These are phyloP conservation scores for Elongisporangium undulatum DNA, from an alignment of 352 stramenopile species.

Conservation along the genomic window DNA sequence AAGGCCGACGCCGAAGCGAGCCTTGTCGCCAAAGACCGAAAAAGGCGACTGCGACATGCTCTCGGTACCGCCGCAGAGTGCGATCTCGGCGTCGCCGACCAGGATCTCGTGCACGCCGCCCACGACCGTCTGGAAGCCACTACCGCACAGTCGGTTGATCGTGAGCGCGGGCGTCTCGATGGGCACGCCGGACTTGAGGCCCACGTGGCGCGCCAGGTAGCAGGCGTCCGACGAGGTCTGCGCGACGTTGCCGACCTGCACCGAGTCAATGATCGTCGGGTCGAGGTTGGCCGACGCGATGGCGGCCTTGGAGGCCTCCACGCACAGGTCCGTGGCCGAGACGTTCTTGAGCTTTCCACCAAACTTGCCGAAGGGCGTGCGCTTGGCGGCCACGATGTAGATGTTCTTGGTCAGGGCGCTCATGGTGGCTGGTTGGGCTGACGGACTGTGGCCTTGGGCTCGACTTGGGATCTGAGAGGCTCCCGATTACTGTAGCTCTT, in stretches of 20 bases:
- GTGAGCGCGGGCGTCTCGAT: slow-evolving; percentile 92
- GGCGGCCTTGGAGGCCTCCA: slow-evolving; percentile 84
- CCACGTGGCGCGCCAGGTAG: slow-evolving; percentile 96
- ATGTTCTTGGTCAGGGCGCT: slow-evolving; percentile 77
- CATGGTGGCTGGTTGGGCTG: slow-evolving; percentile 18
- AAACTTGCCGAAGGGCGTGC: slow-evolving; percentile 94
- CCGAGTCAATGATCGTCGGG: slow-evolving; percentile 84
- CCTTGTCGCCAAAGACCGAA: slow-evolving; percentile 88
- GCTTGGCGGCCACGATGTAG: slow-evolving; percentile 95
- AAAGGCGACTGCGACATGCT: slow-evolving; percentile 97
- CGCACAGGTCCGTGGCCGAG: slow-evolving; percentile 90
- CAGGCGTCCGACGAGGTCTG: slow-evolving; percentile 91
- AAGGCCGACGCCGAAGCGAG: slow-evolving; percentile 92
- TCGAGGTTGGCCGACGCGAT: slow-evolving; percentile 77
- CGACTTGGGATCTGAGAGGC: slow-evolving; percentile 22
- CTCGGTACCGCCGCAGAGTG: slow-evolving; percentile 88
- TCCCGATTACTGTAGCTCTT: slow-evolving; percentile 1
- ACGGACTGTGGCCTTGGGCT: neutral
- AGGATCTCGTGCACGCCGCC: slow-evolving; percentile 90
- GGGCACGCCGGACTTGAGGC: slow-evolving; percentile 86
- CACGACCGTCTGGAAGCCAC: slow-evolving; percentile 96
- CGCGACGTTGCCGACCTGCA: slow-evolving; percentile 97
- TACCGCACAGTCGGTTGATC: slow-evolving; percentile 97
- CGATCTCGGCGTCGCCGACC: slow-evolving; percentile 87
- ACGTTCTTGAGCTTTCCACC: slow-evolving; percentile 92